Base-by-base conservation (phyloP, 2,329 filamentous ascomycete species). In the Aureobasidium pullulans region DNA sequence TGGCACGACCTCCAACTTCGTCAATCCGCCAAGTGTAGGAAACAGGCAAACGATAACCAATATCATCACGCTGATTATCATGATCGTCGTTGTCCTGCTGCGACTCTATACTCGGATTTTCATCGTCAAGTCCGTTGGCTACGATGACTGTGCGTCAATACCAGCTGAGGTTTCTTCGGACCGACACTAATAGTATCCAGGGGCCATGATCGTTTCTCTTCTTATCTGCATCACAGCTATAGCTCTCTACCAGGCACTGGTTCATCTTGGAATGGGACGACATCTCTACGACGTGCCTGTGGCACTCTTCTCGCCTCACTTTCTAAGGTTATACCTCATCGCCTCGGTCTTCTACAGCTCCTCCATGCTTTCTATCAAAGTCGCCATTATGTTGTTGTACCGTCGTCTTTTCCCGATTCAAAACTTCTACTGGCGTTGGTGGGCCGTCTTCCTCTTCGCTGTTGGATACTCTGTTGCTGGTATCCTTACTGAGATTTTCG, bases 301-400 rank as follows among this genome's bases (percentile, higher is more conserved):
- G 2, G 47, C 57, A 15, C 37, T 19, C 4, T 59, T 59, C 57
- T 53, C 47, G 19, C 57, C 57, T 23, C 15, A 36, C 39, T 59
- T 59, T 23, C 48, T 59, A 6, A 36, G 32, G 47, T 6, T 46
- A 29, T 59, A 59, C 29, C 48, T 59, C 16, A 44, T 53, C 10
- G 46, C 47, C 47, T 43, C 57, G 8, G 39, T 59, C 8, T 44
- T 53, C 13, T 59, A 59, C 47, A 59, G 57, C 57, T 44, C 57
- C 3, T 59, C 47, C 4, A 59, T 59, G 57, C 48, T 59, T 0
- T 68, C 77, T 60, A 43, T 57, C 34, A 61, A 59, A 19, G n/a
- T 61, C n/a, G 50, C 59, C n/a, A 57, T 61, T 31, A 53, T 61
- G 44, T 52, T 61, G 16, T 19, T 61, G 6, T 61, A 57, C n/a